phyloP scores from a whole-genome alignment of 2,329 filamentous ascomycete species.

The Didymella glomerata region DNA sequence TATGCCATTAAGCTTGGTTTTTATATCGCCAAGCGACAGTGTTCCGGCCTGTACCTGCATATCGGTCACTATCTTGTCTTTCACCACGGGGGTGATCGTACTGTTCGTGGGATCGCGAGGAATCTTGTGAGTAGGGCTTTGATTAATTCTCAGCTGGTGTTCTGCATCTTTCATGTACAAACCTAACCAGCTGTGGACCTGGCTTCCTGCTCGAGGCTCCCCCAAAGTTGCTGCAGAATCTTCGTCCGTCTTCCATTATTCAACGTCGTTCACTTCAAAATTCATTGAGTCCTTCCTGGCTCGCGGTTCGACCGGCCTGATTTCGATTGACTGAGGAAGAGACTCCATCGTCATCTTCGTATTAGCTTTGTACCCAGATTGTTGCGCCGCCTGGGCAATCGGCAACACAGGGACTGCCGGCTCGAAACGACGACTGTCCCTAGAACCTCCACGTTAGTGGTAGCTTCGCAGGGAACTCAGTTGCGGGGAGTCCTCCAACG shows the following conservation, averaged over 20 bases:
- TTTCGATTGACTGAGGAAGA: not conserved
- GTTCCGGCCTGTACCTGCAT: no score
- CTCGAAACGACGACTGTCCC: not conserved
- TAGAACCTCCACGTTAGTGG: conserved; percentile 6
- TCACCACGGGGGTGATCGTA: no score
- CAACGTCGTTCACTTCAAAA: not conserved
- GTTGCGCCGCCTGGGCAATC: not conserved
- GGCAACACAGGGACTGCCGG: not conserved
- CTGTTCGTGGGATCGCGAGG: no score
- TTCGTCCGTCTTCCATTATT: not conserved
- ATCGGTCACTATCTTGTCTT: no score
- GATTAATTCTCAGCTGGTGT: no score
- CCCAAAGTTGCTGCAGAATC: not conserved
- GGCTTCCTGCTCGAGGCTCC: not conserved
- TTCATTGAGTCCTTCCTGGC: not conserved
- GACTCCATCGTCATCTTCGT: not conserved
- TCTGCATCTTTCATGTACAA: no score
- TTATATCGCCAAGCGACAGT: no score
- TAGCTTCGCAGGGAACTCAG: not conserved
- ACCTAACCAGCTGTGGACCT: not conserved
- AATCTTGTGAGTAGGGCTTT: no score
- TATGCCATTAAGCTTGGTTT: no score
- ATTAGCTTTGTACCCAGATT: not conserved
- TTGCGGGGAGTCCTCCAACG: not conserved
- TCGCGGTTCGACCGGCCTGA: not conserved